Evolutionary conservation across 2,329 filamentous ascomycete species (phyloP).

Genomic region (Phialophora chinensis): DNA sequence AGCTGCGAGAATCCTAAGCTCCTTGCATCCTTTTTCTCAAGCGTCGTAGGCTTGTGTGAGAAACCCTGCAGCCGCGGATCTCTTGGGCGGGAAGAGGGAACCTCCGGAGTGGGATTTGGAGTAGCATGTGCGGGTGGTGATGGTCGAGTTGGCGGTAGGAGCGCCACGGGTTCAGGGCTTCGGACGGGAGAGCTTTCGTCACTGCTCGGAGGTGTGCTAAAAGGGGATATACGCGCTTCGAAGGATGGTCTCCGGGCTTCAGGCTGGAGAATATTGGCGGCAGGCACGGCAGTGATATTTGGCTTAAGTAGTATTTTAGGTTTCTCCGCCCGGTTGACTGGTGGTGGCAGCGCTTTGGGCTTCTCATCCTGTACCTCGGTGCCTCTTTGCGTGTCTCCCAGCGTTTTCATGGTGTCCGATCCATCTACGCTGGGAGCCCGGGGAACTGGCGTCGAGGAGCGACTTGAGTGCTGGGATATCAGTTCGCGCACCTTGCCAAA

Average conservation of each 20-base stretch:
- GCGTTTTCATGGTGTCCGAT: constrained; percentile 1
- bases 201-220: constrained; percentile 83
- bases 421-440: constrained; percentile 28
- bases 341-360: constrained; percentile 58
- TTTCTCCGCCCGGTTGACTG: constrained; percentile 81
- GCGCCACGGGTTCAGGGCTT: constrained; percentile 24
- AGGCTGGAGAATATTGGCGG: constrained; percentile 39
- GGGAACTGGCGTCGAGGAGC: constrained; percentile 36
- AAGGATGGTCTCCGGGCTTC: constrained; percentile 45
- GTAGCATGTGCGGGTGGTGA: constrained; percentile 5
- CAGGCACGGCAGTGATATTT: constrained; percentile 38
- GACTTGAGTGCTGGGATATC: constrained; percentile 38
- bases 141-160: constrained; percentile 1
- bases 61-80: constrained; percentile 37
- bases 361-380: constrained; percentile 13
- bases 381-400: constrained; percentile 3
- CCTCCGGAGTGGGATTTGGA: constrained; percentile 12
- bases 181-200: constrained; percentile 59
- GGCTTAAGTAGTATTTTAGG: constrained; percentile 66
- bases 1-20: constrained; percentile 25
- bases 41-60: constrained; percentile 13
- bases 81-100: constrained; percentile 14
- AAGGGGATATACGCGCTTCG: constrained; percentile 71
- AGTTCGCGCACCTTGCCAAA: constrained; percentile 36
- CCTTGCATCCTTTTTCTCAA: constrained; percentile 32